Base-by-base conservation (phyloP, 192 early-diverging fungal genomes). In the Coemansia sp. region DNA sequence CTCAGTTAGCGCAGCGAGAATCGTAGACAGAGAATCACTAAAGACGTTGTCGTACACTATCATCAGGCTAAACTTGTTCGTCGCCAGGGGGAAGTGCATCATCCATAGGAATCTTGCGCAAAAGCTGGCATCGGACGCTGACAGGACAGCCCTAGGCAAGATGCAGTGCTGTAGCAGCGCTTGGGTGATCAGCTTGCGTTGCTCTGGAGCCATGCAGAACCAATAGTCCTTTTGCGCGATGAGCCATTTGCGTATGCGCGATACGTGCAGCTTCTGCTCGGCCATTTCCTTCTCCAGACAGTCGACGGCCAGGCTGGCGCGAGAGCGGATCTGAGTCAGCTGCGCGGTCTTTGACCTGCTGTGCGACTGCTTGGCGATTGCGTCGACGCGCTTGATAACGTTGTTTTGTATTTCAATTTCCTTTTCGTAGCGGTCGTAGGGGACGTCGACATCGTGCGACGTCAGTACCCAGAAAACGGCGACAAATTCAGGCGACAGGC, bases 151-250 rank as follows among this genome's bases (percentile, higher is more conserved):
- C 4, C 80, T 58, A 11, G 80, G 80, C 25, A 78, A 39, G 39
- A 83, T 60, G 58, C 80, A 83, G 64, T 75, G 72, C 69, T 83
- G 73, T 27, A 83, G 58, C 50, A 83, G 69, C 3, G 80, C 75
- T 39, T 78, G 70, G 4, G 70, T 60, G 11, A 68, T 53, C 46
- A 36, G 31, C 73, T 70, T 69, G 46, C 75, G 72, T 66, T 78
- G 75, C 64, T 72, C 76, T 17, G 60, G 67, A 19, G 74, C 74
- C 80, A 82, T 77, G 53, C 74, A 76, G 66, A 82, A 82, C 80
- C 80, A 82, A 53, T 77, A 82, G 72, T 82, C 80, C 69, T 82
- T 82, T 23, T 82, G 80, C 32, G 68, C 71, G 38, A 74, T 82
- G 50, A 82, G 66, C 80, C 80, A 82, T n/a, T 67, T 71, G 29